Conservation (phyloP, 2,329 filamentous ascomycete genomes). For the Ophiostoma tasmaniense region DNA sequence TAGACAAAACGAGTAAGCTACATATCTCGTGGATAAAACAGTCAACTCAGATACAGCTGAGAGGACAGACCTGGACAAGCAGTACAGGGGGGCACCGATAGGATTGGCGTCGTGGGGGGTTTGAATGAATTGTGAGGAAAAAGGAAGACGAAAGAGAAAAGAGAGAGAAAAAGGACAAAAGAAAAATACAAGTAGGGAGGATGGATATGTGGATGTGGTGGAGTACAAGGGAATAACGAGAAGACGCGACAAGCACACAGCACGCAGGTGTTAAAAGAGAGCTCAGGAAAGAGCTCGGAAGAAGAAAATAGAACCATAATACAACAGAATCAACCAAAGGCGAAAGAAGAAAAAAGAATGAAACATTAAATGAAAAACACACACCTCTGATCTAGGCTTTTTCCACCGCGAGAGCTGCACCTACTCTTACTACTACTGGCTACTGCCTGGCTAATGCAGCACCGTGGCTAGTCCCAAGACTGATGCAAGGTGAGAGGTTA, state of each 20-base stretch:
- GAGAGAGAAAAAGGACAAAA: not conserved
- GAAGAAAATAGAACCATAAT: not conserved
- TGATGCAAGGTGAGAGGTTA: slow-evolving; percentile 1
- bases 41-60: not conserved
- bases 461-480: not conserved
- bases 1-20: not conserved
- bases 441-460: slow-evolving; percentile 1
- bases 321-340: not conserved
- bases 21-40: not conserved
- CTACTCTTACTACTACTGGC: not conserved
- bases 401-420: not conserved
- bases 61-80: not conserved
- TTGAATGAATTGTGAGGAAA: not conserved
- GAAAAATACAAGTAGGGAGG: not conserved
- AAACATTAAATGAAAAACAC: not conserved
- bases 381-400: not conserved
- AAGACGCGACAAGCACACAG: not conserved
- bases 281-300: not conserved
- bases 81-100: not conserved
- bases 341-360: not conserved
- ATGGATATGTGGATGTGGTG: not conserved
- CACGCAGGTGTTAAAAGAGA: not conserved
- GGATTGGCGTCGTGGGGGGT: not conserved
- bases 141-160: not conserved
- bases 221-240: not conserved